These are phyloP conservation scores for Fusarium fujikuroi DNA, from an alignment of 2,329 filamentous ascomycete genomes.

Conservation along the genomic window DNA sequence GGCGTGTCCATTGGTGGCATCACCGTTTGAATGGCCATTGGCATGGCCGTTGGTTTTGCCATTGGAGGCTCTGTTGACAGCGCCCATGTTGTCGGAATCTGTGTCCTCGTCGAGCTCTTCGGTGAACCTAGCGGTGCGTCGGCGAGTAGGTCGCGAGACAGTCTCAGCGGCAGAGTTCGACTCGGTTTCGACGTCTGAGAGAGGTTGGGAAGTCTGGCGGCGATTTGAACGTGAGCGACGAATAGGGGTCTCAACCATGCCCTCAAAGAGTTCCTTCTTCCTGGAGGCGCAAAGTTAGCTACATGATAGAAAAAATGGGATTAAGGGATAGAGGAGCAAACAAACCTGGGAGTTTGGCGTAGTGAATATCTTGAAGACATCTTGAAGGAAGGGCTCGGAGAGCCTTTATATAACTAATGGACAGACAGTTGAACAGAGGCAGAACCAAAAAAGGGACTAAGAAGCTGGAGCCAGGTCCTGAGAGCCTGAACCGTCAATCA, in stretches of 20 bases:
- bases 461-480: not conserved
- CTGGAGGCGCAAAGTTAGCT: slow-evolving; percentile 48
- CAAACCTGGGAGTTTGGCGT: slow-evolving; percentile 53
- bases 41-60: slow-evolving; percentile 43
- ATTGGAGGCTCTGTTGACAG: slow-evolving; percentile 41
- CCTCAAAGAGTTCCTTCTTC: slow-evolving; percentile 70
- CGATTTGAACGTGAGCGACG: slow-evolving; percentile 60
- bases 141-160: slow-evolving; percentile 52
- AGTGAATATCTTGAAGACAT: slow-evolving; percentile 54
- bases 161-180: slow-evolving; percentile 58
- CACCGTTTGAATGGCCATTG: slow-evolving; percentile 22
- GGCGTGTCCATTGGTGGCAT: slow-evolving; percentile 46
- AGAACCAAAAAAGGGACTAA: not conserved
- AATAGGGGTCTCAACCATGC: slow-evolving; percentile 68
- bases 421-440: not conserved
- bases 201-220: slow-evolving; percentile 61
- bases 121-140: slow-evolving; percentile 61
- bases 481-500: slow-evolving; percentile 12
- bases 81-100: slow-evolving; percentile 41
- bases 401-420: slow-evolving; percentile 42
- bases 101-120: slow-evolving; percentile 62
- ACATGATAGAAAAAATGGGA: not conserved
- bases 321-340: not conserved
- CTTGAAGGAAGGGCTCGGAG: slow-evolving; percentile 27
- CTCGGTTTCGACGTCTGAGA: slow-evolving; percentile 62